Base-by-base conservation (phyloP, 78 protist genomes). In the Pelomyxa schiedti region DNA sequence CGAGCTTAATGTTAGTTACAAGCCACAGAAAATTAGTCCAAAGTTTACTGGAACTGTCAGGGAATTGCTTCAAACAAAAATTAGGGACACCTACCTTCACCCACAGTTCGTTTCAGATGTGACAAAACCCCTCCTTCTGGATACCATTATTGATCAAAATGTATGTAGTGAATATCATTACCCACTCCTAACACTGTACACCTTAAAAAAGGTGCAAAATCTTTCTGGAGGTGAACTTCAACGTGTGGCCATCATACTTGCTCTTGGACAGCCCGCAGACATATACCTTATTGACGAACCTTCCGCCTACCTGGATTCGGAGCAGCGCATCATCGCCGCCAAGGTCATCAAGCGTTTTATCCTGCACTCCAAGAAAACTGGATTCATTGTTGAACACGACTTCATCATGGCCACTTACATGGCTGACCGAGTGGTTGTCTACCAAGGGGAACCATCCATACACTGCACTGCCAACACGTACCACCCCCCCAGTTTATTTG, bases 211-310 rank as follows among this genome's bases (percentile, higher is more conserved):
- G 43, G n/a, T n/a, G n/a, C 71, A 53, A 58, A 72, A 78, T 74
- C 88, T 98, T 32, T 97, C 99, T 35, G 99, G 99, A 8, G 99
- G 99, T 58, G 99, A 98, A 88, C 86, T 98, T 75, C 99, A 98
- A 81, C 94, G 99, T 36, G 99, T 97, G 22, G 99, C 99, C 36
- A 24, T 98, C 72, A 76, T 72, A 43, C 68, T 97, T 16, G 82
- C 96, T 43, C 90, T 97, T 29, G 99, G 99, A 32, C 84, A 69
- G 71, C 97, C 97, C 3, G 99, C 99, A 1, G 96, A 97, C 76
- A 77, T 98, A 75, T 98, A 95, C 81, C 95, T 98, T 52, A 90
- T 98, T 39, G 99, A 98, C 82, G 99, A 97, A 87, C 99, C 99
- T 29, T 87, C 96, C 0, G 99, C 99, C 42, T 97, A 96, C 80